These are phyloP conservation scores for Casuarina cunninghamiana DNA, from an alignment of 306 rosid genomes.

Conservation along the genomic window DNA sequence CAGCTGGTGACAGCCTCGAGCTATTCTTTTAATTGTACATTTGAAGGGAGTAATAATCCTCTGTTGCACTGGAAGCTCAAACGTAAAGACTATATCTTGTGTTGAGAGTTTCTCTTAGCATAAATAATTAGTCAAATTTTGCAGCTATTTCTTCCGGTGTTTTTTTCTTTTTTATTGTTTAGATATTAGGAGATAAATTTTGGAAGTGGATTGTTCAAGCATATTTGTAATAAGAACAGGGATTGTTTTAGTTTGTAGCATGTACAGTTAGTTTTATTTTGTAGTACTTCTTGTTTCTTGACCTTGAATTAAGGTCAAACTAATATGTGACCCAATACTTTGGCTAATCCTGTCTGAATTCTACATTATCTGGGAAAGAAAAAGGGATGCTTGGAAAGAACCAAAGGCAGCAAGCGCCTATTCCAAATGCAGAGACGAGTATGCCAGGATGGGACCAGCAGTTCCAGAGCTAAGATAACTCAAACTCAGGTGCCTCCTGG, in stretches of 20 bases:
- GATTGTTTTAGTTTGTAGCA: background rate
- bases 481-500: background rate
- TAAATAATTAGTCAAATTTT: constrained; percentile 22
- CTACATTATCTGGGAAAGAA: background rate
- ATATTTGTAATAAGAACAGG: background rate
- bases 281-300: background rate
- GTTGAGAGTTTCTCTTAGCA: constrained; percentile 22
- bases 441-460: background rate
- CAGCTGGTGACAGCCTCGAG: constrained; percentile 7
- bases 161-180: background rate
- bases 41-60: constrained; percentile 11
- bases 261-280: background rate
- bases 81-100: constrained; percentile 7
- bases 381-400: background rate
- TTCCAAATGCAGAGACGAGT: background rate
- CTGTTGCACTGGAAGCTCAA: constrained; percentile 8
- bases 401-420: background rate
- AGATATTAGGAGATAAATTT: background rate
- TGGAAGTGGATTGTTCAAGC: constrained; percentile 2
- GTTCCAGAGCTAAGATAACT: background rate
- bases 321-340: background rate
- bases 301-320: background rate
- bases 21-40: constrained; percentile 22
- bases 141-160: constrained; percentile 30
- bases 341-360: background rate